phyloP scores from a whole-genome alignment of 2,329 filamentous ascomycete genomes.

The Ampelomyces quisqualis region DNA sequence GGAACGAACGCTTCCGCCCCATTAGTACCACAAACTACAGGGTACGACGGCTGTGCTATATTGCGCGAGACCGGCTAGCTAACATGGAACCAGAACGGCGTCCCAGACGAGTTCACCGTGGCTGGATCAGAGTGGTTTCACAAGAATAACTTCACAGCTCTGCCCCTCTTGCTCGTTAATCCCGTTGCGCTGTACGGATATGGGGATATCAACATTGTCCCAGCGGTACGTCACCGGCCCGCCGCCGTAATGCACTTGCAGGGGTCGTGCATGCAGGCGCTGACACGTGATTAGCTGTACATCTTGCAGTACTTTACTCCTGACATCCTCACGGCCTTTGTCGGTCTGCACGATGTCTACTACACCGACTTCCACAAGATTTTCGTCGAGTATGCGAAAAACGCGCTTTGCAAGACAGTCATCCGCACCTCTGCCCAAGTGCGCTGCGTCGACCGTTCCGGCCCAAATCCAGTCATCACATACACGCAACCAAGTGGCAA shows the following conservation, averaged over 20 bases:
- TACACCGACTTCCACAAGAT: conserved; percentile 44
- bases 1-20: conserved; percentile 36
- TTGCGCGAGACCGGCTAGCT: conserved; percentile 14
- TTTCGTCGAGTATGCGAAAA: conserved; percentile 36
- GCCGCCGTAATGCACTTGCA: conserved; percentile 16
- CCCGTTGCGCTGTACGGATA: conserved; percentile 43
- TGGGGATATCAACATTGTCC: conserved; percentile 41
- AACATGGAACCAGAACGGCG: conserved; percentile 36
- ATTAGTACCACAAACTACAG: conserved; percentile 39
- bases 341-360: conserved; percentile 40
- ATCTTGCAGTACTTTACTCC: conserved; percentile 44
- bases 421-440: conserved; percentile 39
- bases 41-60: conserved; percentile 23
- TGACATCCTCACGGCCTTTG: conserved; percentile 41
- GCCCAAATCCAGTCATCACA: conserved; percentile 34
- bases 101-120: conserved; percentile 39
- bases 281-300: conserved; percentile 41
- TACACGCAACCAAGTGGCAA: conserved; percentile 35
- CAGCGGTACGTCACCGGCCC: conserved; percentile 37
- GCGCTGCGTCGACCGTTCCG: conserved; percentile 40
- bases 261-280: conserved; percentile 24
- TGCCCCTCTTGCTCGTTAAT: conserved; percentile 39
- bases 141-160: conserved; percentile 39
- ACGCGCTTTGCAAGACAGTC: conserved; percentile 32
- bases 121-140: conserved; percentile 40